These are phyloP conservation scores for Pholiota adiposa DNA, from an alignment of 1,284 basidiomycete species.

Conservation along the genomic window DNA sequence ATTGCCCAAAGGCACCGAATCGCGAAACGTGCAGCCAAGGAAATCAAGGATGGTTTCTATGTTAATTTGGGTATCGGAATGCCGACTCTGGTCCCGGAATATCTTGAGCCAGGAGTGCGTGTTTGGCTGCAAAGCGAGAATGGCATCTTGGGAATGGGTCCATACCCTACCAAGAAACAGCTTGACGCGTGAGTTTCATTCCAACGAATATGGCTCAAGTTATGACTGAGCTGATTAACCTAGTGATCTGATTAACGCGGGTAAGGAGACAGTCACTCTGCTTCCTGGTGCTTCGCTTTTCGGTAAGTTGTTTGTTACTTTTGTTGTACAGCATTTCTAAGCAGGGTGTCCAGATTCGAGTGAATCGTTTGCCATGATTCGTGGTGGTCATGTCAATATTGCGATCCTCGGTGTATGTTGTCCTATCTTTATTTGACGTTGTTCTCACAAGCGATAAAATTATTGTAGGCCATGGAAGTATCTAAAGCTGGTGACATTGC, in stretches of 20 bases:
- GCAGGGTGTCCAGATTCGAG: slow-evolving; percentile 64
- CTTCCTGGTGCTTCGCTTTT: slow-evolving; percentile 93
- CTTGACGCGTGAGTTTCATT: slow-evolving; percentile 78
- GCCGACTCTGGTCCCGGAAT: slow-evolving; percentile 92
- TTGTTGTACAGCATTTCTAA: background rate
- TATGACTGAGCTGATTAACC: slow-evolving; percentile 10
- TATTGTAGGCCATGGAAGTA: slow-evolving; percentile 87
- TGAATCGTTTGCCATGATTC: slow-evolving; percentile 96
- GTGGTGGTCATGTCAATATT: slow-evolving; percentile 94
- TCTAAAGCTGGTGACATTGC: slow-evolving; percentile 93
- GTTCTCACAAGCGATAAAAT: slow-evolving; percentile 4
- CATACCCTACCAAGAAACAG: slow-evolving; percentile 86
- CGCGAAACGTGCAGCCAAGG: slow-evolving; percentile 86
- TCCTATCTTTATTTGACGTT: background rate
- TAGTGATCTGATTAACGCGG: slow-evolving; percentile 93
- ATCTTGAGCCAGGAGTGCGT: slow-evolving; percentile 76
- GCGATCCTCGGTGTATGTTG: slow-evolving; percentile 78
- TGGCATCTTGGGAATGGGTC: slow-evolving; percentile 94
- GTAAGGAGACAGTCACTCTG: slow-evolving; percentile 94
- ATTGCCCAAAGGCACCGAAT: slow-evolving; percentile 72
- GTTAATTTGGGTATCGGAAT: slow-evolving; percentile 85
- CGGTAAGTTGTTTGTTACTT: slow-evolving; percentile 49
- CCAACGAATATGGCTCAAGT: slow-evolving; percentile 2
- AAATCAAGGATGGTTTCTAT: slow-evolving; percentile 90
- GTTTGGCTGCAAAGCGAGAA: slow-evolving; percentile 97